Percentiles rank a stretch among this genome's conserved stretches.
These are phyloP conservation scores for Solanum pinnatisectum DNA, from an alignment of 257 asterid genomes.

Conservation along the genomic window DNA sequence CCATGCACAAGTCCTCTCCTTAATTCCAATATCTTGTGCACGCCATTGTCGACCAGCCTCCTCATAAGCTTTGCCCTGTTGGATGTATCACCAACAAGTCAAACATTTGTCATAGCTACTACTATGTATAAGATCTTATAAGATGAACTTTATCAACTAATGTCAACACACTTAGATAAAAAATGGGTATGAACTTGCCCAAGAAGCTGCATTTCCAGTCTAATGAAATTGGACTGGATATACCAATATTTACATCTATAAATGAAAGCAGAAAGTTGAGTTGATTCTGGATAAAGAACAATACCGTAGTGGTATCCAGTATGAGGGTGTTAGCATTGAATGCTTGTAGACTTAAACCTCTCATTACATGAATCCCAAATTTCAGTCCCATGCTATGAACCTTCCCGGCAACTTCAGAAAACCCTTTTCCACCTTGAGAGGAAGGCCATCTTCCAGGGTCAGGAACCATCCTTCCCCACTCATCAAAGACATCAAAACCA, in stretches of 20 bases:
- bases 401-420: constrained; percentile 48
- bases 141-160: not conserved
- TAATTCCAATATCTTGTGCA: constrained; percentile 73
- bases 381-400: constrained; percentile 87
- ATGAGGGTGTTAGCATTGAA: constrained; percentile 69
- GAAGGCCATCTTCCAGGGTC: constrained; percentile 96
- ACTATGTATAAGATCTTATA: not conserved
- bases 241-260: not conserved
- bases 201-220: not conserved
- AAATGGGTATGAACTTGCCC: not conserved
- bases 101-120: not conserved
- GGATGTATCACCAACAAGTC: not conserved
- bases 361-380: constrained; percentile 94
- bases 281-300: not conserved
- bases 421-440: constrained; percentile 66
- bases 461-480: constrained; percentile 97
- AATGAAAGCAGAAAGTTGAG: not conserved
- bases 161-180: not conserved
- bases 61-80: constrained; percentile 69
- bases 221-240: not conserved
- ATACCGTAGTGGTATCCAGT: constrained; percentile 66
- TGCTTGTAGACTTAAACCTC: constrained; percentile 87
- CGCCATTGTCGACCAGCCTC: constrained; percentile 59
- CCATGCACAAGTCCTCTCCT: constrained; percentile 80
- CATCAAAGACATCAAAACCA: constrained; percentile 82